Base-by-base conservation (phyloP, 805 yeast genomes). In the Wickerhamiella siamensis region DNA sequence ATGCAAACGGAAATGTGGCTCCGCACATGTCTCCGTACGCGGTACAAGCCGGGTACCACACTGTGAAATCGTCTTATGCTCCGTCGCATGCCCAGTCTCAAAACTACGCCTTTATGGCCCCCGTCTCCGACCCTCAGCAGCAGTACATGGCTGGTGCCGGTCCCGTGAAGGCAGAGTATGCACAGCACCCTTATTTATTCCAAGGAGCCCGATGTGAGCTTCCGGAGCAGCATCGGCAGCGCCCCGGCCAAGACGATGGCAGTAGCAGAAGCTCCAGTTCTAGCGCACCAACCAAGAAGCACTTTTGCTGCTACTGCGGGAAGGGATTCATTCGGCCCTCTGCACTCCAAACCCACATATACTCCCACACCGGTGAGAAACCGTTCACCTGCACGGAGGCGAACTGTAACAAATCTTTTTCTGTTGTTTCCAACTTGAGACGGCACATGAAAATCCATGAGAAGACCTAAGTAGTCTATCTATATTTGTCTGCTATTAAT, bases 261-360 rank as follows among this genome's bases (percentile, higher is more conserved):
- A 8, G 18, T 37, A 17, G 14, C 21, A 6, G 33, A 9, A 12
- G 18, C 9, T 5, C 18, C 12, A 6, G 10, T 24, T 12, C 29
- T 8, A 8, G 10, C 10, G 12, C 29, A 12, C 10, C 29, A 12
- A 24, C 43, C 19, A 15, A 45, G 42, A 41, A 43, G 45, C 63
- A 64, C 50, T 51, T 53, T 40, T 56, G 69, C 48, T 45, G 47
- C 20, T 71, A 76, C 24, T 83, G 95, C 57, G 69, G 74, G 39
- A 82, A 84, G 56, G 77, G 76, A 36, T 86, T 86, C 64, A 79
- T 83, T 44, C 67, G 95, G 48, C 95, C 95, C 4, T 75, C 83
- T 5, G 79, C 91, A 4, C 66, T 84, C 43, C 79, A 76, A 56
- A 83, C 88, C 5, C 95, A 84, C 62, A 69, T 72, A 54, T 75